Conservation (phyloP, 1,284 basidiomycete genomes). For the Calocybe gambosa region DNA sequence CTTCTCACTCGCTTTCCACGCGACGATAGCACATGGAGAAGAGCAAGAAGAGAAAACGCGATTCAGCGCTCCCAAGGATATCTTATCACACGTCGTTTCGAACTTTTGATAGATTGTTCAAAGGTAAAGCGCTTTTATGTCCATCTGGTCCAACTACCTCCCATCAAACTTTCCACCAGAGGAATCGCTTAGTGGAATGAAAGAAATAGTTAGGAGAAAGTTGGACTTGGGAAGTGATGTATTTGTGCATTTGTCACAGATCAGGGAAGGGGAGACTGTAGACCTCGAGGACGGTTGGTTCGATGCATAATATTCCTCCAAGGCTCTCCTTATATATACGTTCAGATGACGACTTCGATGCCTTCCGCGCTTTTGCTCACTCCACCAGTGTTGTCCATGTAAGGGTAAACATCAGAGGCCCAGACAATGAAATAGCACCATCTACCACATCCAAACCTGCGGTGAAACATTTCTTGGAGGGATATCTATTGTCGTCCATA, state of each 20-base stretch:
- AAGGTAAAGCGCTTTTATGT: conserved; percentile 35
- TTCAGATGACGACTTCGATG: conserved; percentile 72
- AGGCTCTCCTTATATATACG: not conserved
- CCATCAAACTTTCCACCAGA: conserved; percentile 34
- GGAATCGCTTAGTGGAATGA: conserved; percentile 49
- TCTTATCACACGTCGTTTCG: conserved; percentile 46
- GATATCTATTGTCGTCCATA: not conserved
- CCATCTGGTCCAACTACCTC: not conserved
- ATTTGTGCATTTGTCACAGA: conserved; percentile 46
- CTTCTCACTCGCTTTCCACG: conserved; percentile 12
- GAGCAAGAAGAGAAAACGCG: conserved; percentile 40
- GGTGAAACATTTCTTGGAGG: not conserved
- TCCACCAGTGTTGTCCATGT: conserved; percentile 22
- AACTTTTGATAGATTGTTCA: conserved; percentile 60
- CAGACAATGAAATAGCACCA: conserved; percentile 1
- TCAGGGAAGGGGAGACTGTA: conserved; percentile 46
- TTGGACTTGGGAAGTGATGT: conserved; percentile 39
- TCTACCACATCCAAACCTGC: not conserved
- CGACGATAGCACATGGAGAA: conserved; percentile 29
- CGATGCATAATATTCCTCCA: not conserved
- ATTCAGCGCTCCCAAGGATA: conserved; percentile 40
- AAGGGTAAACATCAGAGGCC: conserved; percentile 15
- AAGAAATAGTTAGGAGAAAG: conserved; percentile 53
- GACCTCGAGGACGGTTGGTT: conserved; percentile 67
- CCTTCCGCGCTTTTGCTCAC: conserved; percentile 47